Conservation (phyloP, 1,284 basidiomycete species). For the Lignosus rhinocerotis region DNA sequence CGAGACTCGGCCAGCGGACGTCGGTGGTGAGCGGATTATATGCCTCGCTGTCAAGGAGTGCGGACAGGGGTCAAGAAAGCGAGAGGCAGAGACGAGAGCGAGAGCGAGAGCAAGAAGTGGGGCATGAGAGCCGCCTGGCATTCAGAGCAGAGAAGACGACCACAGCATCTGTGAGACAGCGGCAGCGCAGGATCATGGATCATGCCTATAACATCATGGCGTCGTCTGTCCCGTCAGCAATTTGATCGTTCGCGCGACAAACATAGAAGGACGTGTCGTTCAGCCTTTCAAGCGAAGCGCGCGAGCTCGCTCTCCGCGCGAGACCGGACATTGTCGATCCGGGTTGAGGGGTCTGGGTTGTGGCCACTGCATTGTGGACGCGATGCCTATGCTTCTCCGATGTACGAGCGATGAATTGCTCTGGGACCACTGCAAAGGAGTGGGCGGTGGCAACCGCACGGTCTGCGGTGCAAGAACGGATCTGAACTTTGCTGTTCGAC, state of each 20-base stretch:
- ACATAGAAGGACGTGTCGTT: constrained; percentile 7
- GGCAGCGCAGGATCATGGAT: constrained; percentile 9
- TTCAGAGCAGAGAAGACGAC: not conserved
- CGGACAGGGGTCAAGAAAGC: not conserved
- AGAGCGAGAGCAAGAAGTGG: not conserved
- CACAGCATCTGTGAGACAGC: constrained; percentile 16
- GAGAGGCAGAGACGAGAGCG: not conserved
- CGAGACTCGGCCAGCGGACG: constrained; percentile 6
- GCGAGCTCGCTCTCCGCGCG: not conserved
- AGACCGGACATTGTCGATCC: not conserved
- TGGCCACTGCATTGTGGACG: not conserved
- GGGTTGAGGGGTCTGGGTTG: not conserved
- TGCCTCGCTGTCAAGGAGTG: not conserved
- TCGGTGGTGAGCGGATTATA: not conserved
- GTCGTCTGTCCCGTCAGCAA: not conserved
- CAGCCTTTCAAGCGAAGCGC: not conserved
- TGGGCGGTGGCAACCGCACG: not conserved
- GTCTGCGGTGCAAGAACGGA: not conserved
- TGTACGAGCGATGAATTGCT: not conserved
- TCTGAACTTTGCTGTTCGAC: not conserved
- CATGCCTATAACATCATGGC: constrained; percentile 5
- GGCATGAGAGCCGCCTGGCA: not conserved
- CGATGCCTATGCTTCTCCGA: not conserved
- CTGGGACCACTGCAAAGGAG: not conserved
- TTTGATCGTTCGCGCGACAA: not conserved